phyloP scores from a whole-genome alignment of 805 yeast genomes.

The Blastobotrys muscicola region DNA sequence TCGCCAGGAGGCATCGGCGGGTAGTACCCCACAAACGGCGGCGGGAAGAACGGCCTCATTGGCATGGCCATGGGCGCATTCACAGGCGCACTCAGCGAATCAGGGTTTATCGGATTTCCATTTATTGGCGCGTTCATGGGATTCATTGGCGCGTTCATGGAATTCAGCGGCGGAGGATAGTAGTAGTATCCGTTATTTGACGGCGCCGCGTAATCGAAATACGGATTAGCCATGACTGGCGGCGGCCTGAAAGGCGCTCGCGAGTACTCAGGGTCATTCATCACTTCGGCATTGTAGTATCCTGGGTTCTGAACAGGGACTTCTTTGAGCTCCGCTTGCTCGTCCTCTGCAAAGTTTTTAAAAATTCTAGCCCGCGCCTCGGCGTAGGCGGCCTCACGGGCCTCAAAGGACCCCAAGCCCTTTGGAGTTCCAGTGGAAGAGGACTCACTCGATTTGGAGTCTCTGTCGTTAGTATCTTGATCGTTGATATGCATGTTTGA shows the following conservation, averaged over 20 bases:
- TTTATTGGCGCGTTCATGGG: no score
- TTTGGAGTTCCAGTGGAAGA: constrained; percentile 3
- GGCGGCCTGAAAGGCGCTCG: neutral
- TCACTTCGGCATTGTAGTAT: neutral
- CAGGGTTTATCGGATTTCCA: no score
- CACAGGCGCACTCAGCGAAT: no score
- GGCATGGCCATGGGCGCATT: no score
- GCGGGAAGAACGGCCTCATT: no score
- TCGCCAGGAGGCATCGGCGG: no score
- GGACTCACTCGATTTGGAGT: neutral
- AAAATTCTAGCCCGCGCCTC: constrained; percentile 34
- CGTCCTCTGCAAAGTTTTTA: constrained; percentile 16
- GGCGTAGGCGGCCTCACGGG: constrained; percentile 32
- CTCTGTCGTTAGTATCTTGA: neutral
- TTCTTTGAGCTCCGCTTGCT: neutral
- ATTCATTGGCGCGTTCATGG: no score
- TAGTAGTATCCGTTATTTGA: neutral
- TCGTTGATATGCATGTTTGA: neutral
- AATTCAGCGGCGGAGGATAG: neutral
- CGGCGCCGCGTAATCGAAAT: neutral
- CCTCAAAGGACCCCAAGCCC: constrained; percentile 20
- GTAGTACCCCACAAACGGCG: no score
- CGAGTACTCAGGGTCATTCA: constrained; percentile 2
- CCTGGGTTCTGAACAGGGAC: neutral
- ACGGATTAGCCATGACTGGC: neutral